These are phyloP conservation scores for Flaveria ramosissima DNA, from an alignment of 129 eudicot genomes.

Conservation along the genomic window DNA sequence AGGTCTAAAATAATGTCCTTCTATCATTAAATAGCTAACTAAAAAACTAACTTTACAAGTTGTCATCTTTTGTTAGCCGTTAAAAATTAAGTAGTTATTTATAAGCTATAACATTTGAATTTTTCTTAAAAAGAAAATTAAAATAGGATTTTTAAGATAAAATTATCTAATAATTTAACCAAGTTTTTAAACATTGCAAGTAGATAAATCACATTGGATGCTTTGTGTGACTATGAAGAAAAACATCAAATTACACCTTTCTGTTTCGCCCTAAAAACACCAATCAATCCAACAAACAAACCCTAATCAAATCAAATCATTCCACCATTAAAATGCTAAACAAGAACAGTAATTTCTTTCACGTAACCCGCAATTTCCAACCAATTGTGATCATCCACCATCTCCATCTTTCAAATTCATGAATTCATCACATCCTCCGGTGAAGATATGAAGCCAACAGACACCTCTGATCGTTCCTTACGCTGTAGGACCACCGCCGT, in stretches of 20 bases:
- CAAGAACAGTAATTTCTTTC: background rate
- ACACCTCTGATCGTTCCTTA: constrained; percentile 21
- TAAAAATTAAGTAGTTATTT: too few species aligned
- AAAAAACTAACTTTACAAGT: too few species aligned
- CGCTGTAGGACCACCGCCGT: constrained; percentile 20
- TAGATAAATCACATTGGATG: background rate
- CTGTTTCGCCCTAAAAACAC: background rate
- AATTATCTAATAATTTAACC: background rate
- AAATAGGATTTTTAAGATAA: too few species aligned
- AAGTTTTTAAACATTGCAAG: background rate
- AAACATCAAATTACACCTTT: background rate
- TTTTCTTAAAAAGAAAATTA: too few species aligned
- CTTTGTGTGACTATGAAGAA: background rate
- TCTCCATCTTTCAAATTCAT: background rate
- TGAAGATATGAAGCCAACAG: constrained; percentile 1
- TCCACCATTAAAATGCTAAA: background rate
- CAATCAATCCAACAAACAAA: background rate
- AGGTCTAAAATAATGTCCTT: too few species aligned
- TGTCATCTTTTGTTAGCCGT: background rate
- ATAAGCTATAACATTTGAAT: too few species aligned
- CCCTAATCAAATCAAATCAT: background rate
- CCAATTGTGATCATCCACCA: background rate
- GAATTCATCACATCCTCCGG: background rate
- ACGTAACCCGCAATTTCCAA: background rate
- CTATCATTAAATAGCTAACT: too few species aligned